Conservation (phyloP, 2,329 filamentous ascomycete genomes). For the Alternaria novae-zelandiae region DNA sequence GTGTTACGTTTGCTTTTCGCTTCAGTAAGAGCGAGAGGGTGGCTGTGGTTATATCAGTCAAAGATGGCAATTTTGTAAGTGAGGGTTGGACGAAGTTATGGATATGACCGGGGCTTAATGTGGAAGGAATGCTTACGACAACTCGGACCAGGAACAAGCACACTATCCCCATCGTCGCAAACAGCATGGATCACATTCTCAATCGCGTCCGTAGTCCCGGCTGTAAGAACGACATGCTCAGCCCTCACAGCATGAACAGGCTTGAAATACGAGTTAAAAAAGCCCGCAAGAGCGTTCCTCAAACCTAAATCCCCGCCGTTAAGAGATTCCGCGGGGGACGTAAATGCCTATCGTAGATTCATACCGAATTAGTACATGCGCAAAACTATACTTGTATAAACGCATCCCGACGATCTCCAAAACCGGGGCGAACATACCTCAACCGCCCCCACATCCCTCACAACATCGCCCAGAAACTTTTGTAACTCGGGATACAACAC, state of each 20-base stretch:
- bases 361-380: not conserved
- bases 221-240: constrained; percentile 38
- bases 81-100: not conserved
- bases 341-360: constrained; percentile 26
- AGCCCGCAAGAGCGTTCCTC: constrained; percentile 32
- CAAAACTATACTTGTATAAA: no score
- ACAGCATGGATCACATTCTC: constrained; percentile 36
- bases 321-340: constrained; percentile 14
- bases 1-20: constrained; percentile 34
- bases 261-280: constrained; percentile 37
- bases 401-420: not conserved
- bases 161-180: constrained; percentile 40
- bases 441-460: constrained; percentile 26
- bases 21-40: constrained; percentile 15
- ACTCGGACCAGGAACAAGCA: constrained; percentile 40
- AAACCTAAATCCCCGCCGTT: constrained; percentile 25
- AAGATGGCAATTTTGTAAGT: not conserved
- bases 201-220: constrained; percentile 35
- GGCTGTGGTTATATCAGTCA: not conserved
- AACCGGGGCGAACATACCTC: constrained; percentile 14
- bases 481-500: constrained; percentile 33
- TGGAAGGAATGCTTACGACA: constrained; percentile 32
- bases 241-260: constrained; percentile 34
- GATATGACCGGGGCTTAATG: not conserved
- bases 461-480: constrained; percentile 37